Evolutionary conservation across 306 rosid species (phyloP), one percentile per base, ranked within the genome.

Genomic region (Alnus rubra): DNA sequence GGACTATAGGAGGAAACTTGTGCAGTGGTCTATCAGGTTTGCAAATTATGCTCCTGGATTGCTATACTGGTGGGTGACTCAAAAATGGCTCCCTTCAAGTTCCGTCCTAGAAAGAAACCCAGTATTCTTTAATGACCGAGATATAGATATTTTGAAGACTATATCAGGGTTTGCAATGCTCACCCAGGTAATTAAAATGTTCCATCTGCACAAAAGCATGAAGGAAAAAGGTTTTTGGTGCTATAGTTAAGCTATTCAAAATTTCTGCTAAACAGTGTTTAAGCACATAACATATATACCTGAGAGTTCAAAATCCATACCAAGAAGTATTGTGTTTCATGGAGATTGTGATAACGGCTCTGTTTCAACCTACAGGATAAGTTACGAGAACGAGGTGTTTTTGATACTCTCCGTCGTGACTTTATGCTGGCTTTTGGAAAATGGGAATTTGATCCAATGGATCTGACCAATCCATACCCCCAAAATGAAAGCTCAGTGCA

Each of bases 141-240:
- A 94, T 60, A 82, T 92, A 9, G 97, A 94, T 16, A 87, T 83
- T 76, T 85, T 94, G 62, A 79, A 87, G 84, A 84, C 72, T 18
- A 86, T 84, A n/a, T 91, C 90, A 0, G 98, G 98, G 37, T 94
- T 94, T 80, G 97, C 97, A 5, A 94, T 92, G 98, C 91, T 92
- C 54, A 86, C 93, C 70, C 88, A 87, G 98, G 98, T 89, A 86
- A 82, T 51, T 58, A 52, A 59, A 76, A 49, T 80, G 65, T 81
- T 42, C 78, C 63, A 73, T 45, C 50, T 67, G 76, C 60, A 19
- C 15, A 10, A 48, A 70, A 19, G 42, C 55, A 49, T 9, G 7
- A 11, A 35, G 15, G 30, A 13, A 31, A 9, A 18, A 69, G 16
- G 28, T 14, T 39, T 1, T 33, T 50, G 3, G 42, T 68, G 5